Base-by-base conservation (phyloP, 352 stramenopile species). In the Globisporangium heterothallicum region DNA sequence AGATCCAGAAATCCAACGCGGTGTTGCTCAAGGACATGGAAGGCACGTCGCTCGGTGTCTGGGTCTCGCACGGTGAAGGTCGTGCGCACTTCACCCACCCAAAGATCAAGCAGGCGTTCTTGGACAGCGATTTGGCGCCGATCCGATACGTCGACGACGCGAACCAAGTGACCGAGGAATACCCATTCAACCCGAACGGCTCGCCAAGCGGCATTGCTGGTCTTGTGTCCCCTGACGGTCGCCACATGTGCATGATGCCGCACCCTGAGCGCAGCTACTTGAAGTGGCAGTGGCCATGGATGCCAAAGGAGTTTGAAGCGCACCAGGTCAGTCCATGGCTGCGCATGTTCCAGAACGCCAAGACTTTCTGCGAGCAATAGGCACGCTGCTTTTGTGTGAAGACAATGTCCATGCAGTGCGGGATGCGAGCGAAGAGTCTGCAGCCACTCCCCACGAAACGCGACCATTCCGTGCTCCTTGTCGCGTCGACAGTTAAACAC, bases 181-280 rank as follows among this genome's bases (percentile, higher is more conserved):
- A 99, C 72, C 97, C 97, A 32, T 98, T 98, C 80, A 99, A 99
- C 70, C 97, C 97, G 48, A 99, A 99, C 72, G 97, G 97, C 6
- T 99, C 96, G 60, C 91, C 93, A 4, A 68, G 89, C 32, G 97
- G 95, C 38, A 99, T 99, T 58, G 96, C 97, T 22, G 97, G 88
- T 42, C 79, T 99, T 19, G 97, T 96, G 52, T 99, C 96, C 21
- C 82, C 84, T 45, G 96, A 99, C 68, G 97, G 97, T 30, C 84
- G 97, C 44, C 96, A 99, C 82, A 67, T 99, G 56, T 98, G 96
- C 53, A 92, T 99, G 74, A 99, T 99, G 97, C 97, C 97, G 47
- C 97, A 99, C 74, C 97, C 97, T 16, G 97, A 99, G 72, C 91
- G 97, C 48, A 92, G 89, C 30, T 98, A 98, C 71, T 94, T 97